A percentile compares a stretch with the other conserved stretches of the same genome.
These are phyloP conservation scores for Dactylellina drechsleri DNA, from an alignment of 2,329 filamentous ascomycete species.

Conservation along the genomic window DNA sequence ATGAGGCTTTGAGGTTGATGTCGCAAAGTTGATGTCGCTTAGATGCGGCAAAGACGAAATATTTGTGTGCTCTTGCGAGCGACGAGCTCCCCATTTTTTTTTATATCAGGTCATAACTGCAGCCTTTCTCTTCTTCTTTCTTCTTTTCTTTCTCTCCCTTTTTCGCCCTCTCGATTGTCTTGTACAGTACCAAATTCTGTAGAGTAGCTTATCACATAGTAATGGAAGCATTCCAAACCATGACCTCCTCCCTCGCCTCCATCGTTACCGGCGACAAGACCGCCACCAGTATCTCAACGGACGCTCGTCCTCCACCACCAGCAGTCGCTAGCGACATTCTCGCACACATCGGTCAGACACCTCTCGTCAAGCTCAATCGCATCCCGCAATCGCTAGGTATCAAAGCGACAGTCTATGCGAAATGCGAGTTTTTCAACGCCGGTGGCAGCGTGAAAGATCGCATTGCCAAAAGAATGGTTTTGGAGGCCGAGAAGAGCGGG, in stretches of 20 bases:
- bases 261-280: slow-evolving; percentile 27
- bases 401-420: slow-evolving; percentile 87
- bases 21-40: slow-evolving; percentile 22
- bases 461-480: slow-evolving; percentile 96
- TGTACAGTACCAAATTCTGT: background rate
- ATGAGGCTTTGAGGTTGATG: background rate
- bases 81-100: slow-evolving; percentile 10
- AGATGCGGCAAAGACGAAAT: slow-evolving; percentile 29
- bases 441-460: slow-evolving; percentile 94
- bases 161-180: background rate
- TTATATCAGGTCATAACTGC: slow-evolving; percentile 15
- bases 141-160: background rate
- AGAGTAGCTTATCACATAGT: background rate
- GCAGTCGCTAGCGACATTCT: slow-evolving; percentile 41
- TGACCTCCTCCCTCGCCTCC: slow-evolving; percentile 39
- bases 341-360: slow-evolving; percentile 81
- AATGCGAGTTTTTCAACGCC: slow-evolving; percentile 92
- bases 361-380: slow-evolving; percentile 92
- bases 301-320: slow-evolving; percentile 60
- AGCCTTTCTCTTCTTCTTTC: slow-evolving; percentile 5
- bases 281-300: background rate
- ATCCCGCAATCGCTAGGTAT: slow-evolving; percentile 91
- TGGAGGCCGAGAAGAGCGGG: slow-evolving; percentile 88
- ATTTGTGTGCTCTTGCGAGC: slow-evolving; percentile 5
- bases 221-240: slow-evolving; percentile 52